phyloP scores from a whole-genome alignment of 164 flowering plant genomes.

The Akebia trifoliata region DNA sequence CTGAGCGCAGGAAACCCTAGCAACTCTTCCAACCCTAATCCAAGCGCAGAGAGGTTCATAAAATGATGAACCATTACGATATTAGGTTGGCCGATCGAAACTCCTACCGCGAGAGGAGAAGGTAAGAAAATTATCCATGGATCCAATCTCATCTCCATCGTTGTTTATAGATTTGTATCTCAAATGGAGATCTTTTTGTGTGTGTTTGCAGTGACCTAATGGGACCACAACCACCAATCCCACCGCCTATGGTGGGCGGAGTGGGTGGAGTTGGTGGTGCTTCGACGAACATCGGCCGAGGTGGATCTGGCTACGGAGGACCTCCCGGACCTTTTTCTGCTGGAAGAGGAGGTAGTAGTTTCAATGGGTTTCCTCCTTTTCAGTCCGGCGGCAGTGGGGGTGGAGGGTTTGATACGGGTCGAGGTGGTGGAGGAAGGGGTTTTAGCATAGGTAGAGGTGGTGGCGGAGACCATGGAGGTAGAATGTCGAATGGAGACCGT shows the following conservation, averaged over 20 bases:
- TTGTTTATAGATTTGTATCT: background rate
- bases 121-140: conserved; percentile 26
- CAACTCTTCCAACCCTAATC: background rate
- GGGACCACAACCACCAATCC: conserved; percentile 22
- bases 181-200: background rate
- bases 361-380: conserved; percentile 24
- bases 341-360: conserved; percentile 20
- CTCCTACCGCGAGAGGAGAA: conserved; percentile 76
- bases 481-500: conserved; percentile 7
- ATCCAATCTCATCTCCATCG: background rate
- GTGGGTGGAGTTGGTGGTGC: conserved; percentile 17
- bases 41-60: too few relatives aligned
- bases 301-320: conserved; percentile 40
- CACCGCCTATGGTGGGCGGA: conserved; percentile 22
- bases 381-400: conserved; percentile 27
- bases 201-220: conserved; percentile 35
- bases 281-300: conserved; percentile 26
- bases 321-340: conserved; percentile 15
- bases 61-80: conserved; percentile 43
- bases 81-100: conserved; percentile 52
- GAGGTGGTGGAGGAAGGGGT: conserved; percentile 21
- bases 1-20: background rate
- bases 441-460: conserved; percentile 18
- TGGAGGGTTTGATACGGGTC: conserved; percentile 34
- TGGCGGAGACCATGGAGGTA: conserved; percentile 11